phyloP scores from a whole-genome alignment of 2,329 filamentous ascomycete genomes.

The Thelonectria discophora region DNA sequence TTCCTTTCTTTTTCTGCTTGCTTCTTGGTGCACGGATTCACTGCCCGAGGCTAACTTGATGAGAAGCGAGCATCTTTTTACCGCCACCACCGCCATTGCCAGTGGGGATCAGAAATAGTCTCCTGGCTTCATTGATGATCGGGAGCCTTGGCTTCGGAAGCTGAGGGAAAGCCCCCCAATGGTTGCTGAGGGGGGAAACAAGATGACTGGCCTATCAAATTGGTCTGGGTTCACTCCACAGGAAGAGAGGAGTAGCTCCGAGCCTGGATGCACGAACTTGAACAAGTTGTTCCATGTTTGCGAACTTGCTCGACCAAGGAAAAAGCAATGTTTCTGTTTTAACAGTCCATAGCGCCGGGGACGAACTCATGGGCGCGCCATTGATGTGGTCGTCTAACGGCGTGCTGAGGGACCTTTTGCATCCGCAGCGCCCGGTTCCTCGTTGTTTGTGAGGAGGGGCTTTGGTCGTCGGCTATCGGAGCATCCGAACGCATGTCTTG shows the following conservation, averaged over 20 bases:
- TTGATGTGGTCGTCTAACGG: slow-evolving; percentile 3
- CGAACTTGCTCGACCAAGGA: slow-evolving; percentile 1
- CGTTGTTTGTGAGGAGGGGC: neutral
- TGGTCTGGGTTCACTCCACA: neutral
- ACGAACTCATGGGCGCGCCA: slow-evolving; percentile 9
- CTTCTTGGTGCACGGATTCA: neutral
- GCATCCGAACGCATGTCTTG: neutral
- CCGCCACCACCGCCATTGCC: slow-evolving; percentile 17
- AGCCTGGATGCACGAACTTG: neutral
- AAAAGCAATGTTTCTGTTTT: slow-evolving; percentile 19
- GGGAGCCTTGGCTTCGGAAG: slow-evolving; percentile 10
- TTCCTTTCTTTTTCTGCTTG: slow-evolving; percentile 3
- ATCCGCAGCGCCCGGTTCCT: slow-evolving; percentile 1
- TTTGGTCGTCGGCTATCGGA: neutral
- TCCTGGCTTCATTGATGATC: neutral
- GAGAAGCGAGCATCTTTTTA: slow-evolving; percentile 1
- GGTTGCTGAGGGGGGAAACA: slow-evolving; percentile 1
- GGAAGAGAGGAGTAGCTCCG: neutral
- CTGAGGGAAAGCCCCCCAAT: slow-evolving; percentile 5
- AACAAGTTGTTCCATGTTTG: slow-evolving; percentile 7
- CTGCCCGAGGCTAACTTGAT: slow-evolving; percentile 2
- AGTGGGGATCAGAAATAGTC: slow-evolving; percentile 16
- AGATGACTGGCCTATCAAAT: neutral
- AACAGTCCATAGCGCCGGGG: neutral
- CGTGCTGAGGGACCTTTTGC: slow-evolving; percentile 11